Conservation (phyloP, 1,139 yeast species). For the Nakaseomyces nivariensis region DNA sequence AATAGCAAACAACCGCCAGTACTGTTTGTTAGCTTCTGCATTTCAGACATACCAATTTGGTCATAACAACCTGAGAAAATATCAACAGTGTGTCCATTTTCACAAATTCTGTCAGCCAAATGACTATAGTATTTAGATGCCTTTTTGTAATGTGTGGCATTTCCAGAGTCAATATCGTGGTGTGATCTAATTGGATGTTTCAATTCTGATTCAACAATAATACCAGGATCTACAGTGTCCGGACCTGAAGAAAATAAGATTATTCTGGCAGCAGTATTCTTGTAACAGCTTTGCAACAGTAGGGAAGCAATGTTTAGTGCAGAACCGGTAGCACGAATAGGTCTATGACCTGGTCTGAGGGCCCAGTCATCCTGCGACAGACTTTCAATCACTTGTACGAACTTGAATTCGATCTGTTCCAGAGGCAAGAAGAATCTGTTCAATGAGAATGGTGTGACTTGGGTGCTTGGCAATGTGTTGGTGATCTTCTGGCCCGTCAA, state of each 20-base stretch:
- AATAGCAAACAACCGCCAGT: slow-evolving; percentile 92
- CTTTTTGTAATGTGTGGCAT: slow-evolving; percentile 85
- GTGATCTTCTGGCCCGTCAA: slow-evolving; percentile 41
- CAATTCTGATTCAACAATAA: slow-evolving; percentile 83
- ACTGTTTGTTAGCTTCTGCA: slow-evolving; percentile 77
- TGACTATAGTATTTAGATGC: slow-evolving; percentile 80
- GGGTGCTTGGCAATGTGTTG: slow-evolving; percentile 18
- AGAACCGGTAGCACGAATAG: slow-evolving; percentile 87
- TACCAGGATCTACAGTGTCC: slow-evolving; percentile 90
- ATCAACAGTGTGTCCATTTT: slow-evolving; percentile 82
- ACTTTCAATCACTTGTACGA: slow-evolving; percentile 71
- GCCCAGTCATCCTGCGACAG: slow-evolving; percentile 88
- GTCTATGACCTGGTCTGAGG: slow-evolving; percentile 76
- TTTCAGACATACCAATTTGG: slow-evolving; percentile 95
- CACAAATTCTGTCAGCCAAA: slow-evolving; percentile 62
- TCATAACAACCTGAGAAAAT: slow-evolving; percentile 96
- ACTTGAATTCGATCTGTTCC: slow-evolving; percentile 77
- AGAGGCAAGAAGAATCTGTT: slow-evolving; percentile 78
- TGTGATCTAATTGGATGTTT: slow-evolving; percentile 97
- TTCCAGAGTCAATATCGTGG: slow-evolving; percentile 83
- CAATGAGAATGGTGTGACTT: slow-evolving; percentile 37
- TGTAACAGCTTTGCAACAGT: slow-evolving; percentile 74
- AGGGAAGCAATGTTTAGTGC: slow-evolving; percentile 81
- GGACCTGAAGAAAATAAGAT: slow-evolving; percentile 93
- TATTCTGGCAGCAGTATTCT: slow-evolving; percentile 84